Conservation (phyloP, 805 yeast genomes). For the Clavispora fructus region DNA sequence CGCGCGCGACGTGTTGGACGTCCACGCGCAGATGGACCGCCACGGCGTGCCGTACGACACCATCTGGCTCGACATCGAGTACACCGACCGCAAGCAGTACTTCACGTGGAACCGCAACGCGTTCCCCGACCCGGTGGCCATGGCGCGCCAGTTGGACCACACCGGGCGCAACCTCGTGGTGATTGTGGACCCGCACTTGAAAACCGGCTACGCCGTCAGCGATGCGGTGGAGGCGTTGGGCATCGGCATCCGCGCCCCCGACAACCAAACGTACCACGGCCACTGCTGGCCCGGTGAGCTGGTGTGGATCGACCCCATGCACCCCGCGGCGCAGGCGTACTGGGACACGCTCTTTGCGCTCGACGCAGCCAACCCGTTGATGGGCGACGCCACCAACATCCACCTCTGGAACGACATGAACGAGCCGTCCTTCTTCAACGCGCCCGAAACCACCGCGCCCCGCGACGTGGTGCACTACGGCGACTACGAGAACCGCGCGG, state of each 20-base stretch:
- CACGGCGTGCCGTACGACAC: conserved; percentile 79
- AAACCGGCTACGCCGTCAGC: conserved; percentile 63
- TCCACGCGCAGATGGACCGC: conserved; percentile 65
- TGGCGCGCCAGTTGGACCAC: conserved; percentile 60
- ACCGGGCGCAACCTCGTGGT: conserved; percentile 79
- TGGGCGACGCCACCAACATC: conserved; percentile 55
- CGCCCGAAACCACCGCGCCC: conserved; percentile 90
- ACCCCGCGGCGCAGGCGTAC: conserved; percentile 51
- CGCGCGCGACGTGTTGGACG: conserved; percentile 75
- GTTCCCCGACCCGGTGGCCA: conserved; percentile 69
- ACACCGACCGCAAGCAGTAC: conserved; percentile 79
- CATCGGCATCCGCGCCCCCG: conserved; percentile 43
- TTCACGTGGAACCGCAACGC: conserved; percentile 81
- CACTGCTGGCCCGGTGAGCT: conserved; percentile 99
- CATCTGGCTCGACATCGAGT: conserved; percentile 94
- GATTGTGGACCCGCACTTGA: conserved; percentile 89
- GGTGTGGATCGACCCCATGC: conserved; percentile 84
- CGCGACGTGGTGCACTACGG: conserved; percentile 76
- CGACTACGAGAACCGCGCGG: conserved; percentile 82
- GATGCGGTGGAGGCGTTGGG: conserved; percentile 39
- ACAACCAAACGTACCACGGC: conserved; percentile 58
- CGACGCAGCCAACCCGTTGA: conserved; percentile 33
- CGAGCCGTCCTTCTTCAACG: conserved; percentile 92
- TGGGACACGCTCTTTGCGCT: conserved; percentile 57
- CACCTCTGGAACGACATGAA: conserved; percentile 98